A percentile compares a stretch with the other conserved stretches of the same genome.
Conservation (phyloP, 202 grass and related monocot species). For the Dendrocalamus latiflorus region DNA sequence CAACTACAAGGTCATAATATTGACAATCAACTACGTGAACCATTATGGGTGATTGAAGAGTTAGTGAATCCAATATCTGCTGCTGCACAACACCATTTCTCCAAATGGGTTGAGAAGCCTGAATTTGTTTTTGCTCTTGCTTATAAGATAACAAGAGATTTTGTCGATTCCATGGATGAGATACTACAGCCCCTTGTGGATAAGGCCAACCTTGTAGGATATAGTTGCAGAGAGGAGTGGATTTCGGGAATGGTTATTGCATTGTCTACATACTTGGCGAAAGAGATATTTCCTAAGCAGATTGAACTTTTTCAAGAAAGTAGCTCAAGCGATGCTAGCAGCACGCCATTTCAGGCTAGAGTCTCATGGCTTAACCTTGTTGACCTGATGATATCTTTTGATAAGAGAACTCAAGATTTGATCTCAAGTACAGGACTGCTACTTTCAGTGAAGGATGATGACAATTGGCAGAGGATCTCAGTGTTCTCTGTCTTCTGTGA, state of each 20-base stretch:
- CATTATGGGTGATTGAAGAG: constrained; percentile 94
- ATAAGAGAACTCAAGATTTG: constrained; percentile 75
- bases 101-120: constrained; percentile 83
- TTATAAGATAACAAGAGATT: constrained; percentile 84
- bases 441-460: constrained; percentile 68
- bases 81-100: constrained; percentile 62
- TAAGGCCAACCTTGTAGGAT: constrained; percentile 85
- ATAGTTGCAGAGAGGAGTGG: constrained; percentile 97
- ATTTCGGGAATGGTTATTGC: constrained; percentile 69
- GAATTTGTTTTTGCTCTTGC: constrained; percentile 95
- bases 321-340: constrained; percentile 23
- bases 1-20: constrained; percentile 67
- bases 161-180: constrained; percentile 85
- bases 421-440: constrained; percentile 56
- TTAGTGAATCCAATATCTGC: constrained; percentile 77
- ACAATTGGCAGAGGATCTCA: no score
- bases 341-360: constrained; percentile 30
- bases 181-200: constrained; percentile 93
- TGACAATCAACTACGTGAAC: constrained; percentile 48
- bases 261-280: constrained; percentile 72
- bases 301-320: constrained; percentile 66
- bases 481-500: no score
- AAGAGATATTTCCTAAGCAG: constrained; percentile 83
- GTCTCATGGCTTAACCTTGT: constrained; percentile 81
- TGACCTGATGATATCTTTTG: constrained; percentile 94